Evolutionary conservation across 306 rosid species (phyloP), one percentile per base, ranked within the genome.

Genomic region (Amphicarpaea edgeworthii): DNA sequence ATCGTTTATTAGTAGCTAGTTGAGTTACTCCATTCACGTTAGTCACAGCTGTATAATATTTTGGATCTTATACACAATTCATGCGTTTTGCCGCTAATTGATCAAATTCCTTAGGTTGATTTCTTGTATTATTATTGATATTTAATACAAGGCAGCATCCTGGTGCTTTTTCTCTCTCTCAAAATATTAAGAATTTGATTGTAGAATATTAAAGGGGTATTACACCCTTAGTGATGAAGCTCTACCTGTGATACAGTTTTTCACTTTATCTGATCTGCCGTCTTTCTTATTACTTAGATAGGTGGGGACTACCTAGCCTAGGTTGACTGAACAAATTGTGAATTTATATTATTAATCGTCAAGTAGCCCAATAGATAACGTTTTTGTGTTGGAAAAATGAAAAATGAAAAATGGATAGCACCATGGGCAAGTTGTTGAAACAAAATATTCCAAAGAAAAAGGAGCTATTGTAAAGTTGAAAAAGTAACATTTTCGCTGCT

Each of bases 91-190:
- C 67, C n/a, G n/a, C 79, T 71, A 47, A 15, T 73, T 49, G 79
- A 67, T 84, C 83, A 32, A 61, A 71, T 76, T 78, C 75, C 68
- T 73, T 83, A 60, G 77, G 72, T 82, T 76, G 81, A 83, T 85
- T 90, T 77, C 82, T 85, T 85, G 88, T 84, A 75, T 76, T 68
- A 74, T n/a, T n/a, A n/a, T 63, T 68, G 81, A 45, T 82, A 1
- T 82, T 78, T 86, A 81, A 72, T 74, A 76, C 78, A 16, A 77
- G 87, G 66, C 76, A 64, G 86, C 85, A 19, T 70, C 76, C 58
- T 69, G 79, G 59, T 81, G 77, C 5, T 54, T 85, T 64, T 69
- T 55, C 4, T 1, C 32, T 5, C 32, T 70, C 59, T 8, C 59
- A 28, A 10, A 70, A 34, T 32, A 70, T 78, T 46, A 55, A 32